Percentiles rank a stretch among this genome's conserved stretches.
These are phyloP conservation scores for Teunomyces gatunensis DNA, from an alignment of 805 yeast species.

Conservation along the genomic window DNA sequence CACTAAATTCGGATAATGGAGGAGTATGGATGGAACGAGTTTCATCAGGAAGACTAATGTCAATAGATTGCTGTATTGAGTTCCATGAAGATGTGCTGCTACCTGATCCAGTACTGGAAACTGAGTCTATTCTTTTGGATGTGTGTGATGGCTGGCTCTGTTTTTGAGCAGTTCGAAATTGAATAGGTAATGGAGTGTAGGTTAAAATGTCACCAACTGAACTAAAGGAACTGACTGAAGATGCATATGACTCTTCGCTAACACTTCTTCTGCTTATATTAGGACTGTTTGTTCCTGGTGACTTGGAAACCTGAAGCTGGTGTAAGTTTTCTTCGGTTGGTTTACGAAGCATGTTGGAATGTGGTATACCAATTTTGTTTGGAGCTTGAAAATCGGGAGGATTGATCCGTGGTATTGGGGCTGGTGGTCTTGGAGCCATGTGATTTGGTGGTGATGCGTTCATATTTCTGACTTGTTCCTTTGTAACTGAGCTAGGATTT, in stretches of 20 bases:
- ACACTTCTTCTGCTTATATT: slow-evolving; percentile 23
- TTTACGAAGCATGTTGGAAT: neutral
- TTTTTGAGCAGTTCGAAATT: neutral
- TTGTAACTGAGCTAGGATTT: neutral
- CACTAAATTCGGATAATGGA: neutral
- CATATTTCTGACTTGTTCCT: neutral
- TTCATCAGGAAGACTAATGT: slow-evolving; percentile 8
- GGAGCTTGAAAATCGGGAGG: no score
- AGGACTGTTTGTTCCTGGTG: slow-evolving; percentile 1
- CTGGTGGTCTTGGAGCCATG: neutral
- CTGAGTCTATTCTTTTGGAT: slow-evolving; percentile 6
- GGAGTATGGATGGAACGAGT: neutral
- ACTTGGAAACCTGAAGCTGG: neutral
- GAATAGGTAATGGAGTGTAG: slow-evolving; percentile 8
- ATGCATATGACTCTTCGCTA: slow-evolving; percentile 37
- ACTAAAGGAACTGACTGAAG: slow-evolving; percentile 37
- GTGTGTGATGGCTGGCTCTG: neutral
- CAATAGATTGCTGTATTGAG: slow-evolving; percentile 27
- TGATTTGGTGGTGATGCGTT: neutral
- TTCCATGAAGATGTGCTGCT: slow-evolving; percentile 22
- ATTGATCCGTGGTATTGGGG: no score
- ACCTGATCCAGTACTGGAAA: slow-evolving; percentile 5
- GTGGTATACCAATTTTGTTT: no score
- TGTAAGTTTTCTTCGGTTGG: neutral
- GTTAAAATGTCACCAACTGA: slow-evolving; percentile 32